Base-by-base conservation (phyloP, 441 rosid genomes). In the Melastoma candidum region DNA sequence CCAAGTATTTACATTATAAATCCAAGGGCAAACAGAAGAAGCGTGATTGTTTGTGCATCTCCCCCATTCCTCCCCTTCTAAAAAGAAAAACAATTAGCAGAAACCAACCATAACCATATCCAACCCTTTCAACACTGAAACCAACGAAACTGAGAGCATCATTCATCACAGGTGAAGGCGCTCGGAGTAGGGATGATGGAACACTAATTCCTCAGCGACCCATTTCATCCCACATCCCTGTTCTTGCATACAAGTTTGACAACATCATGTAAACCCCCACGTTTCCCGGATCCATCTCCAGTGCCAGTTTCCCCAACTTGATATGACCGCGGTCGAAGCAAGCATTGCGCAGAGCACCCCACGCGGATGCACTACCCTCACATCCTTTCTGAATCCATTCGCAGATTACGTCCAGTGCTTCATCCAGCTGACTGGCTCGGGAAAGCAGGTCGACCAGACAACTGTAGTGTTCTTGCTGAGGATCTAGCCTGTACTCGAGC, bases 161-260 rank as follows among this genome's bases (percentile, higher is more conserved):
- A 17, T 17, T 17, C 22, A 17, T 17, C 22, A 17, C 22, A 68
- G 74, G 63, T 86, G 93, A 44, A 89, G 63, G 77, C 69, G 69
- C 52, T 84, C 95, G 49, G 89, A 93, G 68, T 82, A 77, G 12
- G 97, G 98, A 50, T 75, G 84, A 53, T 76, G 67, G 71, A 93
- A 17, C 22, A 17, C 22, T 17, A 17, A 17, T 71, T 76, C 62
- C 83, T 74, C 56, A 81, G 56, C 17, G 7, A 46, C 8, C 49
- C 60, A 59, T 74, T 69, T 81, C 78, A 53, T 78, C 68, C 80
- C 84, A 81, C 87, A 70, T 59, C 44, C 64, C 62, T 45, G 76
- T 70, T 46, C 53, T 74, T 4, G 78, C 84, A 65, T 74, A 81
- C 32, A 81, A 68, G 49, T 78, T 81, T 5, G 82, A 76, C 29